phyloP scores from a whole-genome alignment of 2,329 filamentous ascomycete genomes.

The Myrmaecium sp. region DNA sequence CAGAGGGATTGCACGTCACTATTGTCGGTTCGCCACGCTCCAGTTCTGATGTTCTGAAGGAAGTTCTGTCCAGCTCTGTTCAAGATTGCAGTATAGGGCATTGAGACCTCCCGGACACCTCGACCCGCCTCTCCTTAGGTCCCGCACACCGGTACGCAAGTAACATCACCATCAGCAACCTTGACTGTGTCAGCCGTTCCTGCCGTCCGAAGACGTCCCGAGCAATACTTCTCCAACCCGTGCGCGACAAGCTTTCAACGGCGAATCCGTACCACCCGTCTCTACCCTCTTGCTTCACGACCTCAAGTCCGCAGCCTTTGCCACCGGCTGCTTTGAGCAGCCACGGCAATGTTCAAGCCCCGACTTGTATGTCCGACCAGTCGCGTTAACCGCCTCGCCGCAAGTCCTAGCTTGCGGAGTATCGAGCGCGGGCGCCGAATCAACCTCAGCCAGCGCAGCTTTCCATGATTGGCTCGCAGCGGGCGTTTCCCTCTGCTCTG shows the following conservation, averaged over 20 bases:
- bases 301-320: slow-evolving; percentile 29
- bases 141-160: no score
- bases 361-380: slow-evolving; percentile 38
- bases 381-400: slow-evolving; percentile 49
- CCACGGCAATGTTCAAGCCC: slow-evolving; percentile 33
- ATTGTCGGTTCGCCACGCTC: slow-evolving; percentile 22
- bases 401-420: slow-evolving; percentile 32
- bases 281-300: slow-evolving; percentile 20
- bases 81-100: neutral
- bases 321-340: slow-evolving; percentile 28
- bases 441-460: slow-evolving; percentile 11
- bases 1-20: slow-evolving; percentile 8
- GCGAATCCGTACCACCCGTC: slow-evolving; percentile 15
- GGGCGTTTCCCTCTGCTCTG: slow-evolving; percentile 13
- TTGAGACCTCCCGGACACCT: no score
- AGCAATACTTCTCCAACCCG: slow-evolving; percentile 31
- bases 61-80: slow-evolving; percentile 2
- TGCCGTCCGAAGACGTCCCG: slow-evolving; percentile 27
- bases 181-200: slow-evolving; percentile 4
- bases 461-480: slow-evolving; percentile 9
- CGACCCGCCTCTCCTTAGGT: no score
- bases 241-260: slow-evolving; percentile 9
- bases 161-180: slow-evolving; percentile 1
- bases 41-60: slow-evolving; percentile 12
- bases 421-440: slow-evolving; percentile 43